These are phyloP conservation scores for Hortaea sp. DNA, from an alignment of 2,329 filamentous ascomycete species.

Conservation along the genomic window DNA sequence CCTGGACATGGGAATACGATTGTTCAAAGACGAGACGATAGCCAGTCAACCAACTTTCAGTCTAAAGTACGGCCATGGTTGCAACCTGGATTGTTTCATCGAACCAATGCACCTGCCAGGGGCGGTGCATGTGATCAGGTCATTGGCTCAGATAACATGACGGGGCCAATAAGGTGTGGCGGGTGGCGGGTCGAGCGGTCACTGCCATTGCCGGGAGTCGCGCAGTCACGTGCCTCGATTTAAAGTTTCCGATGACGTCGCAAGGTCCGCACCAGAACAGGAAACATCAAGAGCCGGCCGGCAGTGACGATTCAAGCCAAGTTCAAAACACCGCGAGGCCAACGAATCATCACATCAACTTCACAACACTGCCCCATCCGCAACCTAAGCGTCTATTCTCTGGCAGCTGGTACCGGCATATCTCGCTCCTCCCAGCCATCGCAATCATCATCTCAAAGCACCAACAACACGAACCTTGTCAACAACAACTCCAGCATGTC, in stretches of 20 bases:
- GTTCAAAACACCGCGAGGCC: neutral
- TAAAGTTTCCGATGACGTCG: neutral
- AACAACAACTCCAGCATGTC: conserved; percentile 42
- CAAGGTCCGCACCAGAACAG: neutral
- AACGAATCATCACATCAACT: neutral
- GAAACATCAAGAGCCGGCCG: neutral
- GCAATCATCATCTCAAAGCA: neutral
- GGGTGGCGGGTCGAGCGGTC: no score
- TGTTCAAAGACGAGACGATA: no score
- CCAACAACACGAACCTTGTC: neutral
- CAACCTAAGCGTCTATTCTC: no score
- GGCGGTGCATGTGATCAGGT: no score
- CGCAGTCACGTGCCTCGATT: neutral
- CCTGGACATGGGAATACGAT: no score
- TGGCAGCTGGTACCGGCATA: no score
- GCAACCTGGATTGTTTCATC: no score
- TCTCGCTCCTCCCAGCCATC: neutral
- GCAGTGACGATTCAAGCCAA: neutral
- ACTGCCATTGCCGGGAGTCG: neutral
- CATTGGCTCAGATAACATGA: no score
- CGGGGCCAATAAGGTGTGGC: no score
- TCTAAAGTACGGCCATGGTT: no score
- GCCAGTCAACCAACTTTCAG: no score
- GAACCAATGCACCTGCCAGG: no score
- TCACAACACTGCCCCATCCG: neutral